Conservation (phyloP, 2,329 filamentous ascomycete genomes). For the Alternaria triticimaculans region DNA sequence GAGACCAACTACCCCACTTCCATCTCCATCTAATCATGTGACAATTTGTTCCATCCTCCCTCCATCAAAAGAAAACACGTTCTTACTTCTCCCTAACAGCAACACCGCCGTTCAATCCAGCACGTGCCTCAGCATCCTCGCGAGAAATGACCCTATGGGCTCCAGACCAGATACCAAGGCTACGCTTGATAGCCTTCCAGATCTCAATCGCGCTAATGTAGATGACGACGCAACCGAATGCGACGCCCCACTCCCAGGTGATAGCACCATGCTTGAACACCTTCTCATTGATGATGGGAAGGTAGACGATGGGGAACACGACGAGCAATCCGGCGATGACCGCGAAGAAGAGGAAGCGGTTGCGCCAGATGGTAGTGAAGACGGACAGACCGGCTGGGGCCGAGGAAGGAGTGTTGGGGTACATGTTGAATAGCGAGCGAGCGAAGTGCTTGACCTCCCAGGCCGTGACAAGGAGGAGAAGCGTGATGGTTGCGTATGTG, state of each 20-base stretch:
- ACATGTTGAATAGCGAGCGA: slow-evolving; percentile 54
- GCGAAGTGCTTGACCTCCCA: slow-evolving; percentile 58
- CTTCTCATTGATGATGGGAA: slow-evolving; percentile 53
- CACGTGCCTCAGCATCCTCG: slow-evolving; percentile 47
- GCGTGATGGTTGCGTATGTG: slow-evolving; percentile 54
- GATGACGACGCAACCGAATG: slow-evolving; percentile 49
- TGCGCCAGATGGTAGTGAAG: slow-evolving; percentile 50
- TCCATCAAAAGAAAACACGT: background rate
- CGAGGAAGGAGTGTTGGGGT: slow-evolving; percentile 38
- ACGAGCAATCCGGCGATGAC: slow-evolving; percentile 51
- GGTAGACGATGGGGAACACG: slow-evolving; percentile 55
- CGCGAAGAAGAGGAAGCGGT: slow-evolving; percentile 55
- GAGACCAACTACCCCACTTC: background rate
- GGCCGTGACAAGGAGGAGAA: slow-evolving; percentile 55
- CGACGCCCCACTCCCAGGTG: slow-evolving; percentile 56
- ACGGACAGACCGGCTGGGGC: slow-evolving; percentile 40
- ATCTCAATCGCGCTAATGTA: slow-evolving; percentile 53
- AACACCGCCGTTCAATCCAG: slow-evolving; percentile 22
- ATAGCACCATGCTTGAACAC: slow-evolving; percentile 55
- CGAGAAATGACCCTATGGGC: slow-evolving; percentile 37
- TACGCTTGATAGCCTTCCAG: slow-evolving; percentile 55
- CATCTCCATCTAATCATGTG: background rate
- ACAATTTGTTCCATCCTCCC: slow-evolving; percentile 10
- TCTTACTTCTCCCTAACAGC: slow-evolving; percentile 21
- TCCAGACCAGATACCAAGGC: slow-evolving; percentile 44